Evolutionary conservation across 768 basidiomycete genomes (phyloP), one percentile per base, ranked within the genome.

Genomic region (Royoungia palumana): DNA sequence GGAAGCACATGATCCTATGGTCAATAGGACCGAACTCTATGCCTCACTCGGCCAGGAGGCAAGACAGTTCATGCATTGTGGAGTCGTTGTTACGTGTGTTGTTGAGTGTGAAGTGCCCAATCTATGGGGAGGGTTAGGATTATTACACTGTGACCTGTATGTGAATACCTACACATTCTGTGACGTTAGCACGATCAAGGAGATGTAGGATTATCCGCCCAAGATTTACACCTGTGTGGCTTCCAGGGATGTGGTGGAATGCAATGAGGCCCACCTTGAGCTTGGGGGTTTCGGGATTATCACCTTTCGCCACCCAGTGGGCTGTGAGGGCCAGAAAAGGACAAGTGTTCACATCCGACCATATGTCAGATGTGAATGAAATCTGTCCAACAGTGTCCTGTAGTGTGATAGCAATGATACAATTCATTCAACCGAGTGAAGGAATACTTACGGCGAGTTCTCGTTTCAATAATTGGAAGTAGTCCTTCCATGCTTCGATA

Each of bases 391-490:
- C 22, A n/a, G 25, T 4, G 0, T 41, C 17, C 41, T 28, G n/a
- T 41, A 10, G 6, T 27, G n/a, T 19, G 6, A 7, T 16, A 35
- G 7, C 17, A 41, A 24, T 41, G 10, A n/a, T 12, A 27, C 22
- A n/a, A 7, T 22, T 16, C 25, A 41, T 6, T 25, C 8, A 8
- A 25, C 24, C 24, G 12, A 11, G 8, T 11, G 24, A 20, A 19
- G 6, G 6, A 41, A 17, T 27, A 49, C 55, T 40, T 45, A 68
- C 66, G 48, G 49, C 48, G 19, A 68, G 51, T 10, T 65, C 54
- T 5, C 16, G 13, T 43, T 61, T 64, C 9, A 67, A 42, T n/a
- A 30, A 35, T 4, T 39, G 35, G 32, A 64, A 68, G 35, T 58
- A 57, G 4, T 50, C 17, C 17, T 39, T 16, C 57, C 59, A 67